Conservation (phyloP, 2,329 filamentous ascomycete genomes). For the Ophiosphaerella herpotricha region DNA sequence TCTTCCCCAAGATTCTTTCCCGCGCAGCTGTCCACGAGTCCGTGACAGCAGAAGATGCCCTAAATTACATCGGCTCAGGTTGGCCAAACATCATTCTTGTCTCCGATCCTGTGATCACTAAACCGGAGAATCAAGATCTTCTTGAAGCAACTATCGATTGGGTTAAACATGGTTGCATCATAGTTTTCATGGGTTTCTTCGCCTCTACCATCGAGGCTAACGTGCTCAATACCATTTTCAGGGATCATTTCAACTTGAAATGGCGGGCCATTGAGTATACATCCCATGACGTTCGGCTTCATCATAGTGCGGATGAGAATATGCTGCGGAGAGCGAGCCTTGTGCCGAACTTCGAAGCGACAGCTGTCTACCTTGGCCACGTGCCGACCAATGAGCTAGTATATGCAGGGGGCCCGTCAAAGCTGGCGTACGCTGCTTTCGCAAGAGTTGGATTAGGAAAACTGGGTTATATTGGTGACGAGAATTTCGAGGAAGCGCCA, state of each 20-base stretch:
- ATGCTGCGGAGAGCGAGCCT: slow-evolving; percentile 21
- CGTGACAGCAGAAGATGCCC: slow-evolving; percentile 23
- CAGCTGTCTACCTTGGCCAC: slow-evolving; percentile 20
- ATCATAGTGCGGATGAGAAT: slow-evolving; percentile 10
- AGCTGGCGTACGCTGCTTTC: slow-evolving; percentile 23
- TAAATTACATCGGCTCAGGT: slow-evolving; percentile 22
- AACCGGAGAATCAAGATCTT: slow-evolving; percentile 14
- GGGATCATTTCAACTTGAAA: slow-evolving; percentile 19
- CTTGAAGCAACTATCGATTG: slow-evolving; percentile 17
- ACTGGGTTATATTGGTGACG: slow-evolving; percentile 34
- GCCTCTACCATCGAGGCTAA: slow-evolving; percentile 12
- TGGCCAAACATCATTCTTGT: slow-evolving; percentile 33
- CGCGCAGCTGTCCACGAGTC: slow-evolving; percentile 30
- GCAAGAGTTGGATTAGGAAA: slow-evolving; percentile 27
- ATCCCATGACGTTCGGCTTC: slow-evolving; percentile 10
- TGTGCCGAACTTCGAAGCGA: slow-evolving; percentile 10
- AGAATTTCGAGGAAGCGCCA: slow-evolving; percentile 25
- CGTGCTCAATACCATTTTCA: slow-evolving; percentile 19
- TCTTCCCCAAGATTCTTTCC: slow-evolving; percentile 28
- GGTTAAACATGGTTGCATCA: slow-evolving; percentile 28
- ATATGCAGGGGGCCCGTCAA: slow-evolving; percentile 5
- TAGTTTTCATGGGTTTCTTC: slow-evolving; percentile 30
- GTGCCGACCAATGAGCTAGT: slow-evolving; percentile 20
- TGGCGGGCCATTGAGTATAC: slow-evolving; percentile 17
- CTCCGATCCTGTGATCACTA: slow-evolving; percentile 22